Evolutionary conservation across 352 stramenopile genomes (phyloP).

Genomic region (Halophytophthora batemanensis): DNA sequence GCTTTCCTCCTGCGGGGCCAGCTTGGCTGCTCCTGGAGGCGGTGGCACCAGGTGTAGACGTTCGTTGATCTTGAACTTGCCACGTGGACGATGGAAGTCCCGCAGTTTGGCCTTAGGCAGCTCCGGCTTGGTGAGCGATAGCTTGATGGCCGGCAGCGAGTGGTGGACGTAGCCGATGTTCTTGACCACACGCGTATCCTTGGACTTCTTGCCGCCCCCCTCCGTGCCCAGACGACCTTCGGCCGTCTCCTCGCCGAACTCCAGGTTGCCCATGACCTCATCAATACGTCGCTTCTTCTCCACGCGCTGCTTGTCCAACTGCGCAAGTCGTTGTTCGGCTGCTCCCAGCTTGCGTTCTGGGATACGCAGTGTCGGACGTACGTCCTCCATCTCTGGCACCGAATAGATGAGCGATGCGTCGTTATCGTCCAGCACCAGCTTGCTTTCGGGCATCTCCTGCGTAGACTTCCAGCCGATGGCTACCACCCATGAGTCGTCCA

Average conservation of each 20-base stretch:
- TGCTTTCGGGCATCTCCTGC: constrained; percentile 77
- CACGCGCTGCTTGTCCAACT: constrained; percentile 68
- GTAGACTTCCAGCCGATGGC: constrained; percentile 80
- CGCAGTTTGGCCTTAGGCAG: constrained; percentile 77
- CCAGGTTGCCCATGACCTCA: constrained; percentile 76
- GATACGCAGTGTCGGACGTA: constrained; percentile 79
- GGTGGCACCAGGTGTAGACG: constrained; percentile 49
- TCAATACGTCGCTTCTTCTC: constrained; percentile 83
- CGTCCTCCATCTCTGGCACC: constrained; percentile 73
- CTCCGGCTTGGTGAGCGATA: constrained; percentile 83
- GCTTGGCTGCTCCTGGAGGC: constrained; percentile 34
- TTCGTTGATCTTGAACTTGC: constrained; percentile 88
- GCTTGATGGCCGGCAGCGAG: constrained; percentile 84
- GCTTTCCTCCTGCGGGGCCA: constrained; percentile 60
- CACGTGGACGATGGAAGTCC: constrained; percentile 78
- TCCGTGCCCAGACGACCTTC: constrained; percentile 60
- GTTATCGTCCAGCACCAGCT: constrained; percentile 82
- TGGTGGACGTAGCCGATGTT: constrained; percentile 85
- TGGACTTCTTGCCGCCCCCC: constrained; percentile 72
- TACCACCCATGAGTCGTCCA: constrained; percentile 67
- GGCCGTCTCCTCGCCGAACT: constrained; percentile 75
- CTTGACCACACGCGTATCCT: constrained; percentile 82
- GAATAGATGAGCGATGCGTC: constrained; percentile 77
- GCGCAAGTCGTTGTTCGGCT: constrained; percentile 64
- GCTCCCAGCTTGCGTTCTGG: constrained; percentile 78